Evolutionary conservation across 108 stramenopile genomes (phyloP).

Genomic region (Fragilariopsis cylindrus): DNA sequence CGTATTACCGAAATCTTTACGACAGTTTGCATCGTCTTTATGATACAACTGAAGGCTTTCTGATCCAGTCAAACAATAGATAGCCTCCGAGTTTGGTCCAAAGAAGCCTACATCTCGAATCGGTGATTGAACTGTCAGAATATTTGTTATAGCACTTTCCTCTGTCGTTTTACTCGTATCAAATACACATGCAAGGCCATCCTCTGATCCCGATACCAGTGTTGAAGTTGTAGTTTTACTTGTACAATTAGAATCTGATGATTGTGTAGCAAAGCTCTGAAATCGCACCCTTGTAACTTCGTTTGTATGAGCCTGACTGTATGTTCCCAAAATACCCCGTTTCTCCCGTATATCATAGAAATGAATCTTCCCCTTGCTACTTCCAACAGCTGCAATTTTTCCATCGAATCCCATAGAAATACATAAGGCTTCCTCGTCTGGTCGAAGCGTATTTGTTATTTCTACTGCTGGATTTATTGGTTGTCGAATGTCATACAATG

Average conservation of each 20-base stretch:
- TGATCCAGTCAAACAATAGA: conserved; percentile 78
- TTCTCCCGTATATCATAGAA: conserved; percentile 68
- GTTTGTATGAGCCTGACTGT: conserved; percentile 79
- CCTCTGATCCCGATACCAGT: conserved; percentile 75
- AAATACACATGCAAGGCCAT: conserved; percentile 73
- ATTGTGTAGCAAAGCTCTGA: conserved; percentile 30
- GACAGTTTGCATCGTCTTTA: conserved; percentile 39
- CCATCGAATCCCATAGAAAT: conserved; percentile 79
- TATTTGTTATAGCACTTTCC: conserved; percentile 69
- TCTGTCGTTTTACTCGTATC: conserved; percentile 81
- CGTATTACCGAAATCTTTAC: conserved; percentile 45
- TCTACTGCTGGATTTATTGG: conserved; percentile 17
- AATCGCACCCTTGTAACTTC: conserved; percentile 78
- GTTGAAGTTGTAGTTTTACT: conserved; percentile 35
- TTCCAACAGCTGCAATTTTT: conserved; percentile 75
- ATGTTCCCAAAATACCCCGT: conserved; percentile 59
- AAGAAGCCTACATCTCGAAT: conserved; percentile 78
- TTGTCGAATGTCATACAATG: conserved; percentile 64
- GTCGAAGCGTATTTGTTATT: conserved; percentile 14
- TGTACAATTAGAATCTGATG: not conserved
- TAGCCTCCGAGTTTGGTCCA: conserved; percentile 63
- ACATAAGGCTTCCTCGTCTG: conserved; percentile 61
- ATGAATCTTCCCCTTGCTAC: conserved; percentile 61
- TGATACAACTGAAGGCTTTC: conserved; percentile 75
- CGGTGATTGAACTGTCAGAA: conserved; percentile 65